phyloP scores from a whole-genome alignment of 1,284 basidiomycete species.

The Trametes hirsuta region DNA sequence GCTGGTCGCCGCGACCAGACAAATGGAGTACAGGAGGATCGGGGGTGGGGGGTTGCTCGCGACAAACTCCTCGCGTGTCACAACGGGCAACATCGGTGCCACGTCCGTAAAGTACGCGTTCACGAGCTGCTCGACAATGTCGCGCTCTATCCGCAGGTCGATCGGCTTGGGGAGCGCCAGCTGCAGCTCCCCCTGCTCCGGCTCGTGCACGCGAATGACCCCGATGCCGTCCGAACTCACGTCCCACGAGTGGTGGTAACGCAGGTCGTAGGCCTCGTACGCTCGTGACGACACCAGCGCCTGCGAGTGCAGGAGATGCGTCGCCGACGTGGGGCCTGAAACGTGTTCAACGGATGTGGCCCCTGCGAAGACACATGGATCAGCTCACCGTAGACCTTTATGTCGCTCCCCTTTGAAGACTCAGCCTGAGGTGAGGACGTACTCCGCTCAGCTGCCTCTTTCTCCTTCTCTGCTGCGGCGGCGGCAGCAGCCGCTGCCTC shows the following conservation, averaged over 20 bases:
- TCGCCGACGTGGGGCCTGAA: conserved; percentile 82
- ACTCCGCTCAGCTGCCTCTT: conserved; percentile 41
- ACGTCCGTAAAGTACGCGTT: conserved; percentile 92
- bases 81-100: conserved; percentile 84
- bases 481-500: conserved; percentile 48
- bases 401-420: conserved; percentile 41
- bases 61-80: conserved; percentile 88
- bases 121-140: conserved; percentile 80
- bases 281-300: conserved; percentile 80
- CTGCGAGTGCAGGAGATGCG: conserved; percentile 89
- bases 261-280: conserved; percentile 87
- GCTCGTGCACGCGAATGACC: conserved; percentile 83
- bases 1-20: conserved; percentile 86
- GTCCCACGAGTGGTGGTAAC: conserved; percentile 85
- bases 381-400: conserved; percentile 64
- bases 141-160: conserved; percentile 74
- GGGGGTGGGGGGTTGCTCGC: conserved; percentile 73
- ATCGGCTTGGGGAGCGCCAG: conserved; percentile 58
- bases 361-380: background rate
- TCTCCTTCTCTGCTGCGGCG: conserved; percentile 39
- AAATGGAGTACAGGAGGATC: conserved; percentile 90
- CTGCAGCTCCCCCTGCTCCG: conserved; percentile 55
- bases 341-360: conserved; percentile 36
- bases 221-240: conserved; percentile 84
- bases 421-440: conserved; percentile 36